These are phyloP conservation scores for Corinectria fuckeliana DNA, from an alignment of 2,329 filamentous ascomycete species.

Conservation along the genomic window DNA sequence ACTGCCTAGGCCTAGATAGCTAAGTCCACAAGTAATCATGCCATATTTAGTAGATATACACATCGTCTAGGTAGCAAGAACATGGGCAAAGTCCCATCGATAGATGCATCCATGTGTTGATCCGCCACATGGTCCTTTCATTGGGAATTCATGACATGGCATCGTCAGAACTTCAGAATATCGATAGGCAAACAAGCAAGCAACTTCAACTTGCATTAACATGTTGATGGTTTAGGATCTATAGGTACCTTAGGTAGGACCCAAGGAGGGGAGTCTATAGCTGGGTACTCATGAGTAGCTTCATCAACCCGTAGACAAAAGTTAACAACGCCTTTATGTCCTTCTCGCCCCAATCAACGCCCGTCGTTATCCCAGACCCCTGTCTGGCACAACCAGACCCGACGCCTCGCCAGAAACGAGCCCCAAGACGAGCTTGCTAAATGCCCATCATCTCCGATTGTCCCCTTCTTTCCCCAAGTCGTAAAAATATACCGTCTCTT, in stretches of 20 bases:
- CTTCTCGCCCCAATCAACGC: background rate
- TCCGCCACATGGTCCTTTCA: no score
- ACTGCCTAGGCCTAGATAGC: no score
- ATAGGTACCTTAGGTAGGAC: background rate
- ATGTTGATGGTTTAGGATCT: background rate
- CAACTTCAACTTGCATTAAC: background rate
- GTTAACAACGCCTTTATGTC: slow-evolving; percentile 7
- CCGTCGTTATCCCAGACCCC: slow-evolving; percentile 1
- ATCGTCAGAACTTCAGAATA: background rate
- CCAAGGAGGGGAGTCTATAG: background rate
- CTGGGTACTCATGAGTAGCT: background rate
- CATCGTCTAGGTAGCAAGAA: no score
- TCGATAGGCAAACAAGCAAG: background rate
- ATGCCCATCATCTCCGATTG: slow-evolving; percentile 2
- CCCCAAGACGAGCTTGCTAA: background rate
- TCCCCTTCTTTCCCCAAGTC: slow-evolving; percentile 4
- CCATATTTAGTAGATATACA: no score
- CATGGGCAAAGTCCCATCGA: no score
- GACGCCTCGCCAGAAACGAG: slow-evolving; percentile 10
- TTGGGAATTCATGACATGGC: background rate
- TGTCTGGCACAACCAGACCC: slow-evolving; percentile 9
- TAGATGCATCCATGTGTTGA: no score
- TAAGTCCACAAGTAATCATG: no score
- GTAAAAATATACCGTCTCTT: slow-evolving; percentile 19
- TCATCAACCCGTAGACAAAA: background rate